A percentile compares a stretch with the other conserved stretches of the same genome.
These are phyloP conservation scores for Penicillium nucicola DNA, from an alignment of 495 filamentous ascomycete genomes.

Conservation along the genomic window DNA sequence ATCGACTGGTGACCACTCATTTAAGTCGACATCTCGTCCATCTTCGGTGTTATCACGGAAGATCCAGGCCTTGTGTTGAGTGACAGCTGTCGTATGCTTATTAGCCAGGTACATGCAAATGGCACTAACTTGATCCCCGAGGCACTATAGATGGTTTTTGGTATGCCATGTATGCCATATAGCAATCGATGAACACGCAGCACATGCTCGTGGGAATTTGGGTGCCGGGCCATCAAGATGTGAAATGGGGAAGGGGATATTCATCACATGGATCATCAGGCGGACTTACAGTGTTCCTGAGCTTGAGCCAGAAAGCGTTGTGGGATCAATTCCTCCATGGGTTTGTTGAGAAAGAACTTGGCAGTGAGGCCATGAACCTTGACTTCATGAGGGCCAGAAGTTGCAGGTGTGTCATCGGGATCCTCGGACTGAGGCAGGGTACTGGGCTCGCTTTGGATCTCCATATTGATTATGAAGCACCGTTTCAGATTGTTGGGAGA, in stretches of 20 bases:
- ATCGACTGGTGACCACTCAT: slow-evolving; percentile 25
- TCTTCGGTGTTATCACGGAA: slow-evolving; percentile 20
- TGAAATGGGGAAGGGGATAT: too few relatives aligned
- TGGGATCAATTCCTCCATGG: slow-evolving; percentile 23
- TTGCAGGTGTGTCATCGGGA: not conserved
- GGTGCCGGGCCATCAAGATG: too few relatives aligned
- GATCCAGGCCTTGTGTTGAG: slow-evolving; percentile 23
- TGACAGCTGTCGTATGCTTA: slow-evolving; percentile 5
- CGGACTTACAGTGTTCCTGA: slow-evolving; percentile 14
- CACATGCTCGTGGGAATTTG: too few relatives aligned
- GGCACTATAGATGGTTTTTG: too few relatives aligned
- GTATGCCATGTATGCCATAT: too few relatives aligned
- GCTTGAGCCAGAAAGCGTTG: slow-evolving; percentile 18
- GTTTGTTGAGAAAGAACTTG: slow-evolving; percentile 19
- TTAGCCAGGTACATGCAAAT: too few relatives aligned
- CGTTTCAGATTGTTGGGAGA: too few relatives aligned
- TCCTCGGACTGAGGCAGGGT: not conserved
- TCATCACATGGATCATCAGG: too few relatives aligned
- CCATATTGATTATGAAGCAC: too few relatives aligned
- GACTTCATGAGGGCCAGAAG: not conserved
- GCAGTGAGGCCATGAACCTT: slow-evolving; percentile 22
- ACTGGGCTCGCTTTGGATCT: too few relatives aligned
- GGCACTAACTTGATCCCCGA: too few relatives aligned
- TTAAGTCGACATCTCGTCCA: slow-evolving; percentile 15
- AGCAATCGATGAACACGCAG: too few relatives aligned